These are phyloP conservation scores for Allium fistulosum DNA, from an alignment of 106 monocot genomes.

Conservation along the genomic window DNA sequence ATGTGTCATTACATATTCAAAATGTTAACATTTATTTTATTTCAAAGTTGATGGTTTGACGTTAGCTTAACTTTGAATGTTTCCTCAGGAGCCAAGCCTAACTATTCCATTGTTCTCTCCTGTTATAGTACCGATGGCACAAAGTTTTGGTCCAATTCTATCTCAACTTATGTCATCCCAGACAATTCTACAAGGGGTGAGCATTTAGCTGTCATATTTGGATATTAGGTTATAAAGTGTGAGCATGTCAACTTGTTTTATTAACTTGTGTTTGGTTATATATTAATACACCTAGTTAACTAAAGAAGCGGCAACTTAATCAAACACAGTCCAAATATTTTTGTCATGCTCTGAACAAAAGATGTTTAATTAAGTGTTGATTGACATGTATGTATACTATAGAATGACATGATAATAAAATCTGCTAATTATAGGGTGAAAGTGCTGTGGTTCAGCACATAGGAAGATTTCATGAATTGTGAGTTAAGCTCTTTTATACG, in stretches of 20 bases:
- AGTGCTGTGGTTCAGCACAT: neutral
- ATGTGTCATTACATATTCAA: no score
- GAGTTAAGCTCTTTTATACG: neutral
- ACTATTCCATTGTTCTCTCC: conserved; percentile 93
- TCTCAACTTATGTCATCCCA: conserved; percentile 69
- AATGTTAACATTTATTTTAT: neutral
- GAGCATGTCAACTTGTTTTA: no score
- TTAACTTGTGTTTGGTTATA: no score
- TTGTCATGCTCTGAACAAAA: no score
- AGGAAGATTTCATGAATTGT: neutral
- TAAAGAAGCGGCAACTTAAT: no score
- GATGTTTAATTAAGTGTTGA: no score
- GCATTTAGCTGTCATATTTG: conserved; percentile 11
- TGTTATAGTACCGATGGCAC: conserved; percentile 93
- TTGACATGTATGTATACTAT: no score
- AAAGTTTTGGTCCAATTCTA: conserved; percentile 88
- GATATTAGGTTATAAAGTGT: neutral
- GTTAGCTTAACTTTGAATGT: neutral
- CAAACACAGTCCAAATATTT: no score
- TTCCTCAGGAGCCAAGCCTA: conserved; percentile 78
- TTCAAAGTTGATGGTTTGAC: neutral
- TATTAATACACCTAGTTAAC: no score
- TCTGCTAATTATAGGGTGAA: no score
- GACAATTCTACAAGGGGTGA: conserved; percentile 62
- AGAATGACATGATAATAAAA: no score